Conservation (phyloP, 2,329 filamentous ascomycete genomes). For the Xylaria sp. region DNA sequence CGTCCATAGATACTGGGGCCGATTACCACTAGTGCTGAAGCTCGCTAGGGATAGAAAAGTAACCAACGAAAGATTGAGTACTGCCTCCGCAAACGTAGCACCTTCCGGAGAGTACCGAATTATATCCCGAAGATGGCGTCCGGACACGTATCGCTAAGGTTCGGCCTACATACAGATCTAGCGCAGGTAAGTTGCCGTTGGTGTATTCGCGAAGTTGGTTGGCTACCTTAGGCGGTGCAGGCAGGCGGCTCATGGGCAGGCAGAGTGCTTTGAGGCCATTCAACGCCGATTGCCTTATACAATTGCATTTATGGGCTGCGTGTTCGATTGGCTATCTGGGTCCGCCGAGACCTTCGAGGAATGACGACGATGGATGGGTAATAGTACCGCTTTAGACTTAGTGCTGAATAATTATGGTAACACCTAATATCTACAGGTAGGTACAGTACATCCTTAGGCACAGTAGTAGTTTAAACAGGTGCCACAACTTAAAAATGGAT, state of each 20-base stretch:
- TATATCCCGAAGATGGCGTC: background rate
- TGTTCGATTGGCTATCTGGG: constrained; percentile 30
- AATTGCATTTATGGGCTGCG: constrained; percentile 22
- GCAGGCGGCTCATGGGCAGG: background rate
- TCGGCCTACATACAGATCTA: background rate
- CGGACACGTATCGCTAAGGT: background rate
- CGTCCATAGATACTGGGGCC: constrained; percentile 13
- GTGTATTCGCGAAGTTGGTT: background rate
- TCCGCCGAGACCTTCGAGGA: constrained; percentile 3
- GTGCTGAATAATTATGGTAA: constrained; percentile 2
- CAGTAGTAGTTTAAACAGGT: too few species aligned
- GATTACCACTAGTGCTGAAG: background rate
- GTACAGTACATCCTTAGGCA: too few species aligned
- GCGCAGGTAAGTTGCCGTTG: background rate
- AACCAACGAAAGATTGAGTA: background rate
- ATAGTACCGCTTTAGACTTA: constrained; percentile 17
- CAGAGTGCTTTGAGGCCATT: background rate
- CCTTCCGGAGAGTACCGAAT: background rate
- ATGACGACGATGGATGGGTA: constrained; percentile 24
- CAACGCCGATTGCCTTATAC: background rate
- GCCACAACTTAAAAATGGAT: too few species aligned
- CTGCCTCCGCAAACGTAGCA: background rate
- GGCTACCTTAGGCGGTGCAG: background rate
- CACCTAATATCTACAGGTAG: background rate
- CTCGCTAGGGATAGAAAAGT: too few species aligned